A percentile compares a stretch with the other conserved stretches of the same genome.
Evolutionary conservation across 139 green algal species (phyloP).

Genomic region (Chlorella sp.): DNA sequence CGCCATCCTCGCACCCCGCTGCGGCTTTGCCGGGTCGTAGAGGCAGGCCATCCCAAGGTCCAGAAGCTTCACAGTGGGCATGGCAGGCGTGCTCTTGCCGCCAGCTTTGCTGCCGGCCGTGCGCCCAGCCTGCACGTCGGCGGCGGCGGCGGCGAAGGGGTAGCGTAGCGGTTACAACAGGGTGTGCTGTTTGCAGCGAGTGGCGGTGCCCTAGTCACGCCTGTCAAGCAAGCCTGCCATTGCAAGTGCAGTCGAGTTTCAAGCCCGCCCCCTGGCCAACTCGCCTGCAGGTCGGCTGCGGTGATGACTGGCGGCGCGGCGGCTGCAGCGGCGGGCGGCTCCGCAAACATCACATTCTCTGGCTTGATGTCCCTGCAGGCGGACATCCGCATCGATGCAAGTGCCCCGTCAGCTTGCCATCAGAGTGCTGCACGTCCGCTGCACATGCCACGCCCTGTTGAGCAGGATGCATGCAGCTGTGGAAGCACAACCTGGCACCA

Average conservation of each 20-base stretch:
- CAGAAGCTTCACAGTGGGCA: conserved; percentile 53
- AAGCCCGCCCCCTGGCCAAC: not conserved
- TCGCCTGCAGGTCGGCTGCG: conserved; percentile 22
- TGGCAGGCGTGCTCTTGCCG: not conserved
- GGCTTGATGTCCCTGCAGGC: conserved; percentile 59
- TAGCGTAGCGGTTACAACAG: too few relatives aligned
- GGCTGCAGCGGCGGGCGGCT: not conserved
- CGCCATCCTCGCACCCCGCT: conserved; percentile 14
- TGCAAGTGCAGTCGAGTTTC: too few relatives aligned
- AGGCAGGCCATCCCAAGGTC: conserved; percentile 60
- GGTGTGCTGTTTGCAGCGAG: too few relatives aligned
- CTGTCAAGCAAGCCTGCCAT: too few relatives aligned
- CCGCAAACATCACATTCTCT: conserved; percentile 64
- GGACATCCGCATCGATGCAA: too few relatives aligned
- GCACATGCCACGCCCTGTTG: too few relatives aligned
- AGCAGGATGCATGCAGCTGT: too few relatives aligned
- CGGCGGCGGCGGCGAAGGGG: too few relatives aligned
- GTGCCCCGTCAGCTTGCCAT: too few relatives aligned
- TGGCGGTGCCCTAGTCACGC: too few relatives aligned
- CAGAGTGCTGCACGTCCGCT: too few relatives aligned
- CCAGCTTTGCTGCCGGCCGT: not conserved
- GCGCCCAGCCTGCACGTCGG: not conserved
- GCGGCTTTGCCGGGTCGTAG: conserved; percentile 26
- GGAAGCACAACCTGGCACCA: too few relatives aligned
- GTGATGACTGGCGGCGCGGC: not conserved